Percentiles rank a stretch among this genome's conserved stretches.
phyloP scores from a whole-genome alignment of 352 stramenopile species.

The Thraustochytrium striatum region DNA sequence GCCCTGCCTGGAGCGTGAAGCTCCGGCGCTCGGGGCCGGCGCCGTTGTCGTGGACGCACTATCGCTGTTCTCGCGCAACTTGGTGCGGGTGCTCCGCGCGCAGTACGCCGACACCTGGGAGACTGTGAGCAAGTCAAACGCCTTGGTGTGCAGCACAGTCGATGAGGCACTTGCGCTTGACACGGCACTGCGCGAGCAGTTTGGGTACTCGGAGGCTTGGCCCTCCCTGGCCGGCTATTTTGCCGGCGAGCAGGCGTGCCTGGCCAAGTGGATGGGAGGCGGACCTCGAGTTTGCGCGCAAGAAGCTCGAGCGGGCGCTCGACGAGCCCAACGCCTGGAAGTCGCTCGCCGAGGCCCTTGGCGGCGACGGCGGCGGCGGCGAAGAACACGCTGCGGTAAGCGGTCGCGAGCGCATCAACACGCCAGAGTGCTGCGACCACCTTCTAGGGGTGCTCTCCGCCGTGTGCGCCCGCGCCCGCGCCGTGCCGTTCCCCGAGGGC shows the following conservation, averaged over 20 bases:
- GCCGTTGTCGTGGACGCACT: neutral
- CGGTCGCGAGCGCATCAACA: neutral
- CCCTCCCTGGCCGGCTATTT: neutral
- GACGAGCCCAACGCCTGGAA: neutral
- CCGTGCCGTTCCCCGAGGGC: neutral
- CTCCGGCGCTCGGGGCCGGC: neutral
- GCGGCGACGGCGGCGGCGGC: neutral
- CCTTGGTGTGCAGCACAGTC: slow-evolving; percentile 22
- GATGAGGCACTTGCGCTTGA: slow-evolving; percentile 16
- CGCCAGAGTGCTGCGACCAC: slow-evolving; percentile 5
- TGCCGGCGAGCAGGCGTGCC: neutral
- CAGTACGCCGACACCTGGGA: slow-evolving; percentile 30
- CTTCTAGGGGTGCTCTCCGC: neutral
- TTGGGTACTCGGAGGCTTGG: slow-evolving; percentile 8
- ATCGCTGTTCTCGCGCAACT: neutral
- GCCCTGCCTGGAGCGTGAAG: neutral
- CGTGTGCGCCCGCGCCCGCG: neutral
- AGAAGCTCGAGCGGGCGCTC: neutral
- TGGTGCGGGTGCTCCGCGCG: neutral
- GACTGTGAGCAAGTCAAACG: neutral
- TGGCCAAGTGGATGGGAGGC: slow-evolving; percentile 15
- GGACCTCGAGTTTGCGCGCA: slow-evolving; percentile 14
- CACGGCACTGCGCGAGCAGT: neutral
- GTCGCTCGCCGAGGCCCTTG: neutral
- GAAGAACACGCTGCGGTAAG: neutral